Conservation (phyloP, 805 yeast species). For the Peterozyma xylosa region DNA sequence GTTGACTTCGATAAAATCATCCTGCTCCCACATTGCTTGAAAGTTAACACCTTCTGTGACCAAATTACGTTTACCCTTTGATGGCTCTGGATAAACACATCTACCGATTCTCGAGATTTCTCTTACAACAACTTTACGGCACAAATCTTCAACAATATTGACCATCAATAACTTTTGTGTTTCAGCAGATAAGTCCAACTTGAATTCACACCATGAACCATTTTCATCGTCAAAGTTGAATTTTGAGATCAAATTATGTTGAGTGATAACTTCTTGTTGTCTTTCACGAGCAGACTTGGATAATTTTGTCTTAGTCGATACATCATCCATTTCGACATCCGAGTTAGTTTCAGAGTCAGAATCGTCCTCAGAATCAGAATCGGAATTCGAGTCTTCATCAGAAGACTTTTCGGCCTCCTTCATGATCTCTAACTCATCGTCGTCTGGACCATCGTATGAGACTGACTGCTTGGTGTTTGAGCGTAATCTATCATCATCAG, state of each 20-base stretch:
- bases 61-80: slow-evolving; percentile 64
- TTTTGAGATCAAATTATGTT: slow-evolving; percentile 65
- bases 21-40: slow-evolving; percentile 97
- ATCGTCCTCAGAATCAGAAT: slow-evolving; percentile 26
- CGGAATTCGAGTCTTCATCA: slow-evolving; percentile 49
- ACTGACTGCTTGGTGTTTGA: slow-evolving; percentile 75
- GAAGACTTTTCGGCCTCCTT: slow-evolving; percentile 73
- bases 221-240: slow-evolving; percentile 84
- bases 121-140: slow-evolving; percentile 85
- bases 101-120: slow-evolving; percentile 89
- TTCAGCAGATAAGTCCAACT: slow-evolving; percentile 72
- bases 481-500: slow-evolving; percentile 54
- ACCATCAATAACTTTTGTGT: slow-evolving; percentile 95
- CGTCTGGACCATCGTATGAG: slow-evolving; percentile 93
- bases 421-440: slow-evolving; percentile 88
- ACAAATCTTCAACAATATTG: slow-evolving; percentile 86
- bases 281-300: slow-evolving; percentile 70
- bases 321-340: slow-evolving; percentile 28
- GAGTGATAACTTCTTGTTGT: slow-evolving; percentile 71
- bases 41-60: slow-evolving; percentile 98
- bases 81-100: slow-evolving; percentile 76
- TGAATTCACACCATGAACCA: slow-evolving; percentile 93
- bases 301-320: slow-evolving; percentile 23
- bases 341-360: slow-evolving; percentile 30
- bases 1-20: slow-evolving; percentile 84